phyloP scores from a whole-genome alignment of 805 yeast genomes.

The Candida ascalaphidarum region DNA sequence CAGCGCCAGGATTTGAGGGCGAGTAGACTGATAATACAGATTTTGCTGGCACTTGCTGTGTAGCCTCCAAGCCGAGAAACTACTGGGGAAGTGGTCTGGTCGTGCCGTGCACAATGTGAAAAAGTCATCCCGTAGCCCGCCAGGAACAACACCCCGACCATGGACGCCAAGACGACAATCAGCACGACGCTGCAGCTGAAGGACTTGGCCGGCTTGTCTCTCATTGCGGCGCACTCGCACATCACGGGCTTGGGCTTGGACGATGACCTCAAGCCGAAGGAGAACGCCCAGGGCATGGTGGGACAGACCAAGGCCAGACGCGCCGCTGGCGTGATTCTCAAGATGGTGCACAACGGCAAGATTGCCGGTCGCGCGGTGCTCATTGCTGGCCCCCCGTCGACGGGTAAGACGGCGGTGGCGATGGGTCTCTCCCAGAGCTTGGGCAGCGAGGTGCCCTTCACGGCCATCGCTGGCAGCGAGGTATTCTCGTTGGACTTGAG shows the following conservation, averaged over 20 bases:
- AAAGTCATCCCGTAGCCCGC: no score
- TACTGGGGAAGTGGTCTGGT: no score
- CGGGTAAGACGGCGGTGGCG: slow-evolving; percentile 98
- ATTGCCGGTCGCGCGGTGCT: slow-evolving; percentile 96
- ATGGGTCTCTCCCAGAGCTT: slow-evolving; percentile 79
- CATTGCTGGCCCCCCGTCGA: slow-evolving; percentile 96
- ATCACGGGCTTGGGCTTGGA: slow-evolving; percentile 95
- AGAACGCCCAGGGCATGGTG: slow-evolving; percentile 85
- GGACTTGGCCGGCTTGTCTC: slow-evolving; percentile 43
- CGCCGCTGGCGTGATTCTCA: slow-evolving; percentile 91
- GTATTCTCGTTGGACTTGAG: slow-evolving; percentile 85
- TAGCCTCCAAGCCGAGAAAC: no score
- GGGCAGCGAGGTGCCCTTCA: slow-evolving; percentile 82
- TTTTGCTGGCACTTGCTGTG: no score
- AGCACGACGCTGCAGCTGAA: no score
- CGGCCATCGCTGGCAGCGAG: slow-evolving; percentile 92
- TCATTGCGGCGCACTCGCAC: slow-evolving; percentile 97
- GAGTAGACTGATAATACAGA: no score
- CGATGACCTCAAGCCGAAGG: slow-evolving; percentile 78
- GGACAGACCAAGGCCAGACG: slow-evolving; percentile 93
- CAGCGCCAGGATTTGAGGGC: slow-evolving; percentile 3
- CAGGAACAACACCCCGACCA: no score
- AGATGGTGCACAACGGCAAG: slow-evolving; percentile 87
- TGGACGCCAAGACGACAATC: no score
- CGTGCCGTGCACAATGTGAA: no score